Evolutionary conservation across 441 rosid species (phyloP).

Genomic region (Geranium incanum): DNA sequence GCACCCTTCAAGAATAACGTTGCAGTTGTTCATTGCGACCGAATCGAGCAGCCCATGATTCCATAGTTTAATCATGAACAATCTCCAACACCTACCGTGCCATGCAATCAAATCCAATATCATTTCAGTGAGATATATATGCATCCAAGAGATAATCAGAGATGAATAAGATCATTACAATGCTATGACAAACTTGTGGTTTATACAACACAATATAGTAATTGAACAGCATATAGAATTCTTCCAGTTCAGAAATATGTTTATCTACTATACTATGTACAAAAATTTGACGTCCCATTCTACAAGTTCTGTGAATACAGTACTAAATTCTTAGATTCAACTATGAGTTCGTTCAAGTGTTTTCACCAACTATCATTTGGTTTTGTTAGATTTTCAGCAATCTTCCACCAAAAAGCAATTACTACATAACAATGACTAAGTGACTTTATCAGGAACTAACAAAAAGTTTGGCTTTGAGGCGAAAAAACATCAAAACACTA

Average conservation of each 20-base stretch:
- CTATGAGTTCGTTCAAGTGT: neutral
- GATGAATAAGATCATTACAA: no score
- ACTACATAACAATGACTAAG: neutral
- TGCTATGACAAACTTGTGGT: no score
- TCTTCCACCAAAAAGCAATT: neutral
- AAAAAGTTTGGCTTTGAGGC: neutral
- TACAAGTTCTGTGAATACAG: no score
- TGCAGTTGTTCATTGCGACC: conserved; percentile 55
- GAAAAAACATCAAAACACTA: neutral
- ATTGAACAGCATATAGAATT: no score
- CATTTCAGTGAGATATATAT: no score
- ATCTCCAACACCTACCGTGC: conserved; percentile 53
- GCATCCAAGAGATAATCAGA: neutral
- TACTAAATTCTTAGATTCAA: neutral
- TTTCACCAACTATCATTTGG: neutral
- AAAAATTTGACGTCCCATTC: no score
- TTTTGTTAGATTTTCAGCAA: neutral
- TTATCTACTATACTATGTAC: no score
- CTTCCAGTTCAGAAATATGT: no score
- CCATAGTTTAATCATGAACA: conserved; percentile 68
- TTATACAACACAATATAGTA: no score
- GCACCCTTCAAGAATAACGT: conserved; percentile 35
- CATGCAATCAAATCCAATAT: no score
- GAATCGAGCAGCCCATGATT: conserved; percentile 68
- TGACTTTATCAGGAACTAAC: neutral